A percentile compares a stretch with the other conserved stretches of the same genome.
These are phyloP conservation scores for Lactarius trivialis DNA, from an alignment of 768 basidiomycete species.

Conservation along the genomic window DNA sequence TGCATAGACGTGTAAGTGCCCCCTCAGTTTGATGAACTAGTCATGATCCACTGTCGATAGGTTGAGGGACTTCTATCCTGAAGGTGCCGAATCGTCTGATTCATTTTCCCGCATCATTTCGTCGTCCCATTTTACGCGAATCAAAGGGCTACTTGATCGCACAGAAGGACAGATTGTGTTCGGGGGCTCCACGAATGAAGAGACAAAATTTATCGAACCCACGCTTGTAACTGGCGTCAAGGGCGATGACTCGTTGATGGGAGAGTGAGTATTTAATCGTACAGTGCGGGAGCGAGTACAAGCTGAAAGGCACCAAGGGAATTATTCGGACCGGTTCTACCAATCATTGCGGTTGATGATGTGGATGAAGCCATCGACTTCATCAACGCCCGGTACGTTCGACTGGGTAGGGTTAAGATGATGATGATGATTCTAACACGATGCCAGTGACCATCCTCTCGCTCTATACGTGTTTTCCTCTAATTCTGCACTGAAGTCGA, in stretches of 20 bases:
- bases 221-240: slow-evolving; percentile 63
- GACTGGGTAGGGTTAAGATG: background rate
- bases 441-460: slow-evolving; percentile 60
- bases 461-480: slow-evolving; percentile 72
- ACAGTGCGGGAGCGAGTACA: background rate
- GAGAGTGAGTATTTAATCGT: slow-evolving; percentile 45
- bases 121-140: slow-evolving; percentile 45
- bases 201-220: slow-evolving; percentile 57
- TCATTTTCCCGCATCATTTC: slow-evolving; percentile 50
- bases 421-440: background rate
- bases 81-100: slow-evolving; percentile 37
- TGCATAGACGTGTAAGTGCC: slow-evolving; percentile 38
- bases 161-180: slow-evolving; percentile 60
- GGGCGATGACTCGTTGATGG: slow-evolving; percentile 65
- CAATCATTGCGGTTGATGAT: slow-evolving; percentile 63
- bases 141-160: slow-evolving; percentile 53
- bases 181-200: slow-evolving; percentile 57
- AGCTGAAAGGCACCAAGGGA: slow-evolving; percentile 42
- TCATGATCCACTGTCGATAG: slow-evolving; percentile 28
- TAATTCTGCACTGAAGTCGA: slow-evolving; percentile 50
- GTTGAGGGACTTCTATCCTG: slow-evolving; percentile 51
- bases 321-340: slow-evolving; percentile 77
- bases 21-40: background rate
- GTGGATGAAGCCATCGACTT: slow-evolving; percentile 66
- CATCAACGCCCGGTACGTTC: slow-evolving; percentile 47